phyloP scores from a whole-genome alignment of 2,329 filamentous ascomycete species.

The Tolypocladium sp. region DNA sequence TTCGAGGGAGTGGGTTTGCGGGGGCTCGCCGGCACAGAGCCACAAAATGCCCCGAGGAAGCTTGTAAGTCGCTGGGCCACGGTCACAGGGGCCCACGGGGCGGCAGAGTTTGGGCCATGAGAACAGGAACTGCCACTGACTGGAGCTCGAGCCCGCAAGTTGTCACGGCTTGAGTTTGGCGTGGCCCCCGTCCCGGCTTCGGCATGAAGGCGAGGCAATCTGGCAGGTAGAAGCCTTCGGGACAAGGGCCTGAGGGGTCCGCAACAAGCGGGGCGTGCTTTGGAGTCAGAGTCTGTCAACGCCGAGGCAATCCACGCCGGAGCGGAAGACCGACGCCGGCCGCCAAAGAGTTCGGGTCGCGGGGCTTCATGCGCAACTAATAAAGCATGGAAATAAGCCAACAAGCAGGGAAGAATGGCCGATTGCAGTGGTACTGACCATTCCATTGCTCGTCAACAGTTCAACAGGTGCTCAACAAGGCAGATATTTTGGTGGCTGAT shows the following conservation, averaged over 20 bases:
- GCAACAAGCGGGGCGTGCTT: not conserved
- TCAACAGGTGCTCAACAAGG: not conserved
- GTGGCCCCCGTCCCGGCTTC: not conserved
- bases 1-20: not conserved
- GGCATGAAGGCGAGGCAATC: not conserved
- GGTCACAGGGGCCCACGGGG: not conserved
- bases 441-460: not conserved
- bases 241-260: not conserved
- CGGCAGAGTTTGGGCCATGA: not conserved
- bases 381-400: not conserved
- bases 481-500: not conserved
- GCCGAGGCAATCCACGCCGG: not conserved
- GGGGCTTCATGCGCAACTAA: not conserved
- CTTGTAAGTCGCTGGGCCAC: not conserved
- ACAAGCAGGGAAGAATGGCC: not conserved
- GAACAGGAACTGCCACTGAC: not conserved
- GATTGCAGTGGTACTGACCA: not conserved
- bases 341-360: too few species aligned
- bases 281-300: not conserved
- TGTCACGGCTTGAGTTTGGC: not conserved
- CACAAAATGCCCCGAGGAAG: not conserved
- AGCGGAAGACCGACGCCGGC: not conserved
- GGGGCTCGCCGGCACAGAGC: not conserved
- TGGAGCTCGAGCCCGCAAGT: not conserved
- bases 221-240: not conserved